Evolutionary conservation across 768 basidiomycete species (phyloP), one percentile per base, ranked within the genome.

Genomic region (Flagelloscypha sp.): DNA sequence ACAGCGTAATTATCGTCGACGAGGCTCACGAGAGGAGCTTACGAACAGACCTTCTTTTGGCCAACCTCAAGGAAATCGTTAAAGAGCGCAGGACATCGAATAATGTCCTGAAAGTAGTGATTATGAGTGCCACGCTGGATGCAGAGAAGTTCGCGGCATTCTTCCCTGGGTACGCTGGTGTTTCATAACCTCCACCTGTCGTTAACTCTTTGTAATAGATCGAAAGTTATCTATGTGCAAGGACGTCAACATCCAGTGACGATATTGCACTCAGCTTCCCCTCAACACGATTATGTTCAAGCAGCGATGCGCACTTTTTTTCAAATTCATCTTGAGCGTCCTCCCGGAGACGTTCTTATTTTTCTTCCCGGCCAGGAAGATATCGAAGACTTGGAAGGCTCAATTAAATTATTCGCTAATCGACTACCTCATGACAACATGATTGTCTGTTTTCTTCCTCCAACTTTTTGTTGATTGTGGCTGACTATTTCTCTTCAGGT

Each of bases 121-220:
- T 99, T 45, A 99, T 99, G 95, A 92, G 88, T 56, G 95, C 95
- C 3, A 98, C 95, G 6, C 69, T 99, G 23, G 93, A 99, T 51
- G 93, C 93, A 0, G 83, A 93, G 46, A 89, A 87, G 45, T 98
- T 99, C 56, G 85, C 84, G 59, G 67, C 64, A 20, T 99, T 94
- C 58, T 95, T 84, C 50, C 54, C 78, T 52, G 68, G 77, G 93
- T 94, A 45, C 24, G 84, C 67, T 5, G 6, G 7, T 9, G 15
- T 17, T 19, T 13, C 43, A 48, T 17, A 52, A 18, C 24, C 31
- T 30, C 7, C 33, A 17, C 17, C 35, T n/a, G 28, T 28, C 6
- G 30, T 27, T 46, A 23, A 20, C 42, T 29, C 12, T 37, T 30
- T 10, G 35, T 18, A 24, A 4, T 48, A 93, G 92, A 41, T 87